phyloP scores from a whole-genome alignment of 352 stramenopile genomes.

The Pythium aquatile region DNA sequence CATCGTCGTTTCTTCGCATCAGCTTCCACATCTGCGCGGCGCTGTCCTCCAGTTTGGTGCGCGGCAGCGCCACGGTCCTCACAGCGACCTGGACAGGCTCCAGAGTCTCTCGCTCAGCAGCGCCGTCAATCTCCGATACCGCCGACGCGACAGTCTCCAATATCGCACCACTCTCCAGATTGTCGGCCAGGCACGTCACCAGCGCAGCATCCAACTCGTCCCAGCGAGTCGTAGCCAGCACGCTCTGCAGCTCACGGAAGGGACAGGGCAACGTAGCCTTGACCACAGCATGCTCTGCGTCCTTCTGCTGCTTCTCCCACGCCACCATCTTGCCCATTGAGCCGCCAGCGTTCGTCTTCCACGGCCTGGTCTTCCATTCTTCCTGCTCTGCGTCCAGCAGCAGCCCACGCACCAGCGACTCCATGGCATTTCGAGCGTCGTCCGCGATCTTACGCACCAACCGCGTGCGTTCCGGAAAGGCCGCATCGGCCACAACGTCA shows the following conservation, averaged over 20 bases:
- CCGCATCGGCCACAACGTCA: neutral
- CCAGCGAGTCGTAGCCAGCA: conserved; percentile 11
- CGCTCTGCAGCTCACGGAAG: conserved; percentile 7
- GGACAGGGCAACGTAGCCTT: neutral
- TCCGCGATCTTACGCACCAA: conserved; percentile 17
- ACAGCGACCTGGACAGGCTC: neutral
- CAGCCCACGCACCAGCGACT: neutral
- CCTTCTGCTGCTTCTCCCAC: neutral
- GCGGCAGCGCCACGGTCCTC: conserved; percentile 8
- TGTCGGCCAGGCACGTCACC: conserved; percentile 13
- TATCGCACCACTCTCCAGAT: conserved; percentile 4
- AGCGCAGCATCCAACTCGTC: conserved; percentile 21
- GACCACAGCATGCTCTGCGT: neutral
- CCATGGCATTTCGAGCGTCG: conserved; percentile 5
- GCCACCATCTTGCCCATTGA: neutral
- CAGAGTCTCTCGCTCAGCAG: neutral
- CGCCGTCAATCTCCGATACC: neutral
- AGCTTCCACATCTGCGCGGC: conserved; percentile 7
- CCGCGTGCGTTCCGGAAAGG: neutral
- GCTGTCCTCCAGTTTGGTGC: conserved; percentile 6
- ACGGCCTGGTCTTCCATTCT: neutral
- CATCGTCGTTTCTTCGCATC: neutral
- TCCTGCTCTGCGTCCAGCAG: neutral
- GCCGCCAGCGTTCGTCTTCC: neutral
- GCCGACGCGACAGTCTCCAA: conserved; percentile 7